Base-by-base conservation (phyloP, 139 green algal genomes). In the Trebouxia sp. region DNA sequence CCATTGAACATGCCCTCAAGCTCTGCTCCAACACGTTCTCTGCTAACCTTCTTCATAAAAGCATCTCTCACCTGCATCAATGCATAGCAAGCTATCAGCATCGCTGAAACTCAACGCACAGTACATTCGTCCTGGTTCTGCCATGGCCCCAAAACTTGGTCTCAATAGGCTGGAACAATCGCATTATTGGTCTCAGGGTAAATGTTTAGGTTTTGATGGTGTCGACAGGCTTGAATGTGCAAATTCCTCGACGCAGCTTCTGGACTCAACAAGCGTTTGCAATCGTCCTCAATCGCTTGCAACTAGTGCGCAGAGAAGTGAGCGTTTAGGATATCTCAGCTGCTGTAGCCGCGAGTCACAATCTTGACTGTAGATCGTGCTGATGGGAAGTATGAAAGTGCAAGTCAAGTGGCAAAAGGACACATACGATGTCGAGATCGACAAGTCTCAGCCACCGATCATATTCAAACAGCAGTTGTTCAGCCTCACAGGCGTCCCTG, bases 381-480 rank as follows among this genome's bases (percentile, higher is more conserved):
- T 45, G 62, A 72, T 72, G 62, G 35, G 15, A 45, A 45, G 62
- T 35, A 45, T 85, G 30, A 69, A 80, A 75, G 80, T 84, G 10
- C 87, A 89, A 55, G 89, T 98, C 7, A 98, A 98, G 70, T 98
- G 96, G 96, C 85, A 92, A 45, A 99, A 98, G 85, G 89, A 97
- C 86, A 77, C 83, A 32, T 97, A 87, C 26, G 90, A 95, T 62
- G 78, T 99, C 22, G 96, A 99, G 69, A 85, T 98, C 0, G 93
- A 99, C 83, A 74, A 85, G 1, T 47, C 58, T 3, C 83, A 97
- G 81, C 83, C 93, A 10, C 92, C 94, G 0, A 3, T 93, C 6
- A 82, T 97, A 0, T 98, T 99, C 88, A 99, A 99, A 85, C 89
- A 84, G n/a, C 96, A 98, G 90, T 87, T 99, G 22, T 98, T 96